Conservation (phyloP, 106 monocot species). For the Acorus gramineus region DNA sequence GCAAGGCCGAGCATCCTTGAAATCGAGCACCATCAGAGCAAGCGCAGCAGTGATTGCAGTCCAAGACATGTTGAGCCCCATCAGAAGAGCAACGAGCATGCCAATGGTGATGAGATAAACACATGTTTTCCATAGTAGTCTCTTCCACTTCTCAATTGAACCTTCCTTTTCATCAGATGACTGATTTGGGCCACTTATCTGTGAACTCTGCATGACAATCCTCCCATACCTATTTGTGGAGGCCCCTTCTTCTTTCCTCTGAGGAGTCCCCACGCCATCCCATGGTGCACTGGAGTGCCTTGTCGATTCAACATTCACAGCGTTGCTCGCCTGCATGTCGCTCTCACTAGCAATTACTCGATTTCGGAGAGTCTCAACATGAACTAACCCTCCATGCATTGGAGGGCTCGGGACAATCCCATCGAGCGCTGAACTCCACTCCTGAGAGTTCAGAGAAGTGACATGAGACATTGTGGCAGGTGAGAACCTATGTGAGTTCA, state of each 20-base stretch:
- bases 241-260: conserved; percentile 1
- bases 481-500: conserved; percentile 48
- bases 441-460: conserved; percentile 3
- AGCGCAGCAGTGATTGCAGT: conserved; percentile 87
- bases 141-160: conserved; percentile 34
- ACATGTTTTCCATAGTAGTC: conserved; percentile 40
- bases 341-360: background rate
- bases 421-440: conserved; percentile 8
- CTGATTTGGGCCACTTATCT: conserved; percentile 1
- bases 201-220: background rate
- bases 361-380: conserved; percentile 2
- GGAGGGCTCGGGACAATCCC: background rate
- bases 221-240: background rate
- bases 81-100: conserved; percentile 64
- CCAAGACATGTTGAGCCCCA: conserved; percentile 92
- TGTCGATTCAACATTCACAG: background rate
- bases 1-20: conserved; percentile 73
- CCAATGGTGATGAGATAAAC: conserved; percentile 70
- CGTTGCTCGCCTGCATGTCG: background rate
- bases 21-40: conserved; percentile 75
- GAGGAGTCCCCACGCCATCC: background rate
- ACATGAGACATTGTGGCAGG: conserved; percentile 62
- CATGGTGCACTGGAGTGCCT: background rate
- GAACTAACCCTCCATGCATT: background rate
- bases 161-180: conserved; percentile 22